Evolutionary conservation across 2,329 filamentous ascomycete genomes (phyloP), one percentile per base, ranked within the genome.

Genomic region (Cordyceps cicadae): DNA sequence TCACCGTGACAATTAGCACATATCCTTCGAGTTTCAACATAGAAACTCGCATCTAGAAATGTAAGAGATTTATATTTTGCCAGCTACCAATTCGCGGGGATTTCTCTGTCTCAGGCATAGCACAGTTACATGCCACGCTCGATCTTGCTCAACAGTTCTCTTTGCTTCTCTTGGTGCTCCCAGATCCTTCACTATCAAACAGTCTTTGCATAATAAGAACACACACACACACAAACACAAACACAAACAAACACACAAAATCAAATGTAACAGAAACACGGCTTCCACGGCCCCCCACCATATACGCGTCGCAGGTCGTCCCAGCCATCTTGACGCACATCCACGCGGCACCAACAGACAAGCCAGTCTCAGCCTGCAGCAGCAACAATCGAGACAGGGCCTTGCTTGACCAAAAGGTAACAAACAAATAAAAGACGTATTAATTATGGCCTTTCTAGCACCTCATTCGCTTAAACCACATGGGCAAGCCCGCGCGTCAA

Each of bases 381-480:
- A 60, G 46, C 58, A 60, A 14, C 49, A 50, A 59, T n/a, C 6
- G 19, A 41, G 32, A 59, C n/a, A 26, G 14, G 37, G 11, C 24
- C 39, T 34, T 46, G 56, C 50, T 43, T 37, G 32, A 49, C 58
- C 58, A 54, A 54, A 24, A 49, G 41, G 54, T 48, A 60, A 60
- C 50, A 60, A 60, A 60, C 50, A 60, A 54, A 60, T 60, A 51
- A 60, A 60, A 60, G 58, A 60, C 58, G 58, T 54, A 60, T 60
- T 60, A 60, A 54, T 60, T 60, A 60, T 54, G 58, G 58, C 50
- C 58, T 50, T 49, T 60, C 58, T 54, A 60, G 58, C 58, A 60
- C 50, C 58, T 54, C 58, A 34, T 45, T 26, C 58, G 50, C 58
- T 60, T 39, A 60, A 32, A 49, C 58, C 58, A 60, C 58, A 54